Evolutionary conservation across 805 yeast species (phyloP), one percentile per base, ranked within the genome.

Genomic region (Wickerhamiella nectarea): DNA sequence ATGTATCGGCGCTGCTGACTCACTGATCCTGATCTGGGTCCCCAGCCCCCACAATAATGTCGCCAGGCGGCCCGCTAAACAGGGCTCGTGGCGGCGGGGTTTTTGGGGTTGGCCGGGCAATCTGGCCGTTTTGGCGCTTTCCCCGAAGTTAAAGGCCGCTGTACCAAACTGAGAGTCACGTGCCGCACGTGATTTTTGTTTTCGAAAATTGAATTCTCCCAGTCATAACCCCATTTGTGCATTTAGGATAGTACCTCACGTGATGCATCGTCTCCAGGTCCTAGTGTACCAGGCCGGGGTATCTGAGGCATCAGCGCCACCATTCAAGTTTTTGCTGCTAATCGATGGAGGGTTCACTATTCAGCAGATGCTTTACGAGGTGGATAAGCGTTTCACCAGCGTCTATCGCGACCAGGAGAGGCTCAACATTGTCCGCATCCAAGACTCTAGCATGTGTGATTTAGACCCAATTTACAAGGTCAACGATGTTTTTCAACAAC

Each of bases 201-300:
- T n/a, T n/a, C n/a, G n/a, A n/a, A n/a, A n/a, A n/a, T n/a, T n/a
- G n/a, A n/a, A n/a, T n/a, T n/a, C n/a, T n/a, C n/a, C n/a, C n/a
- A n/a, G n/a, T n/a, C n/a, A n/a, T n/a, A n/a, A n/a, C n/a, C n/a
- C n/a, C n/a, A n/a, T n/a, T n/a, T n/a, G n/a, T n/a, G n/a, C n/a
- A n/a, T n/a, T n/a, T n/a, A n/a, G n/a, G n/a, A n/a, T n/a, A n/a
- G n/a, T n/a, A n/a, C 24, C 24, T 21, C 24, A 21, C 24, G 24
- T 34, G 25, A 40, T 34, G 43, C 18, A 34, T 18, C 38, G 38
- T 21, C 33, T 40, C 20, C 37, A 34, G 24, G 31, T 40, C 21
- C 9, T 10, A 6, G 11, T 25, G 4, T 14, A 9, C 34, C 26
- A 24, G 17, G 28, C 8, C 4, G 29, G 14, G 17, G 20, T 3